phyloP scores from a whole-genome alignment of 179 eudicot species.

The Corrigiola litoralis region DNA sequence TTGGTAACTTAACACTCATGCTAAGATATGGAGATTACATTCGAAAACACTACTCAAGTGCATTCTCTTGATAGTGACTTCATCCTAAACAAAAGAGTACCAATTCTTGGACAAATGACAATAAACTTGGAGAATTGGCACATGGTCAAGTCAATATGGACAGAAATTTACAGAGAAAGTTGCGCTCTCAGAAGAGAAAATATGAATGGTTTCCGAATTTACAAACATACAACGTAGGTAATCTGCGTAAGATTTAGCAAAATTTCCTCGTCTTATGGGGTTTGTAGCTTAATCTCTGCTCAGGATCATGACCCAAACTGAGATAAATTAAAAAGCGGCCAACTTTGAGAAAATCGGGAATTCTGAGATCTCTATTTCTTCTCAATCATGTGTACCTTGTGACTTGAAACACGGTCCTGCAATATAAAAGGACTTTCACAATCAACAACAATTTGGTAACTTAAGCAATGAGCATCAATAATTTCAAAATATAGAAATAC shows the following conservation, averaged over 20 bases:
- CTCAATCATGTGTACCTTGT: neutral
- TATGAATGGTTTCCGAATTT: no score
- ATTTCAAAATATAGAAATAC: neutral
- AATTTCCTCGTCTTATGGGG: neutral
- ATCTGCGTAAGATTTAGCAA: neutral
- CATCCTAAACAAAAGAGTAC: no score
- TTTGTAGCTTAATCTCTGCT: neutral
- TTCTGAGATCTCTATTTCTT: neutral
- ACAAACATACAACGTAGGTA: conserved; percentile 13
- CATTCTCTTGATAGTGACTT: neutral
- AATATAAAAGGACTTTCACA: neutral
- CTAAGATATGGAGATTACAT: conserved; percentile 39
- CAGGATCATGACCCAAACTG: neutral
- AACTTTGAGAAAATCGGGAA: neutral
- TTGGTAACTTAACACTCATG: conserved; percentile 39
- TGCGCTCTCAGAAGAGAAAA: no score
- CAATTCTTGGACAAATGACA: no score
- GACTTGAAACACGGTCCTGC: conserved; percentile 8
- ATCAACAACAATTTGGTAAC: neutral
- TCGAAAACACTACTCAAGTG: conserved; percentile 31
- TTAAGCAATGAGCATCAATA: neutral
- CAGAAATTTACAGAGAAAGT: neutral
- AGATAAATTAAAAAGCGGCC: neutral
- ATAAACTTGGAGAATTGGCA: neutral
- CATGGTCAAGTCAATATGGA: neutral